These are phyloP conservation scores for Kodamaea alishanica DNA, from an alignment of 1,139 yeast genomes.

Conservation along the genomic window DNA sequence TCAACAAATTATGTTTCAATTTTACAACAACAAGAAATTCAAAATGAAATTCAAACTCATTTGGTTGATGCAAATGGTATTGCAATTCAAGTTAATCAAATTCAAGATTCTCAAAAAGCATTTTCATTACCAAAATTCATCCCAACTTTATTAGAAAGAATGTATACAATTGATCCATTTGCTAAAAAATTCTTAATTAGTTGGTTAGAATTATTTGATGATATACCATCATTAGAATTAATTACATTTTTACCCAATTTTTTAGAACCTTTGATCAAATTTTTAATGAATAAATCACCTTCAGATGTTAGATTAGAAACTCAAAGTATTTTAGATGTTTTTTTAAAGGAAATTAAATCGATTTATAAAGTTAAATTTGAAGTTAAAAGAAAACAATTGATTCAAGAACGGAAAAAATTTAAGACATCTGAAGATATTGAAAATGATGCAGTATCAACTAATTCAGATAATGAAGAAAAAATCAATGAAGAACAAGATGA, in stretches of 20 bases:
- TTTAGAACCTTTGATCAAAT: slow-evolving; percentile 78
- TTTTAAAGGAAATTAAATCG: slow-evolving; percentile 76
- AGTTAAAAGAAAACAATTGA: slow-evolving; percentile 33
- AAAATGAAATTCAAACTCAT: slow-evolving; percentile 42
- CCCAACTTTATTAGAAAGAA: slow-evolving; percentile 84
- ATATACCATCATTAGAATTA: slow-evolving; percentile 87
- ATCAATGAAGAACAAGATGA: slow-evolving; percentile 9
- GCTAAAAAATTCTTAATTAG: slow-evolving; percentile 88
- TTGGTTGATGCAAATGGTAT: slow-evolving; percentile 50
- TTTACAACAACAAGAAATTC: slow-evolving; percentile 51
- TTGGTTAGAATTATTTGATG: slow-evolving; percentile 88
- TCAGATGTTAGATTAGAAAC: slow-evolving; percentile 88
- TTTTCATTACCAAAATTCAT: slow-evolving; percentile 86
- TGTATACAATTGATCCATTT: slow-evolving; percentile 88
- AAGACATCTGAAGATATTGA: slow-evolving; percentile 7
- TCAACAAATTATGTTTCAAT: slow-evolving; percentile 90
- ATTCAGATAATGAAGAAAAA: slow-evolving; percentile 4
- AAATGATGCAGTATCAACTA: background rate
- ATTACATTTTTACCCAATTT: slow-evolving; percentile 86
- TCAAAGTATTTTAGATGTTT: slow-evolving; percentile 66
- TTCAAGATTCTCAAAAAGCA: slow-evolving; percentile 66
- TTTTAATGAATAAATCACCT: slow-evolving; percentile 73
- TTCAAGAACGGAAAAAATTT: slow-evolving; percentile 14
- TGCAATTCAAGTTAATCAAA: slow-evolving; percentile 58
- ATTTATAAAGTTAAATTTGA: slow-evolving; percentile 64